Evolutionary conservation across 148 eudicot genomes (phyloP).

Genomic region (Nepenthes mirabilis): DNA sequence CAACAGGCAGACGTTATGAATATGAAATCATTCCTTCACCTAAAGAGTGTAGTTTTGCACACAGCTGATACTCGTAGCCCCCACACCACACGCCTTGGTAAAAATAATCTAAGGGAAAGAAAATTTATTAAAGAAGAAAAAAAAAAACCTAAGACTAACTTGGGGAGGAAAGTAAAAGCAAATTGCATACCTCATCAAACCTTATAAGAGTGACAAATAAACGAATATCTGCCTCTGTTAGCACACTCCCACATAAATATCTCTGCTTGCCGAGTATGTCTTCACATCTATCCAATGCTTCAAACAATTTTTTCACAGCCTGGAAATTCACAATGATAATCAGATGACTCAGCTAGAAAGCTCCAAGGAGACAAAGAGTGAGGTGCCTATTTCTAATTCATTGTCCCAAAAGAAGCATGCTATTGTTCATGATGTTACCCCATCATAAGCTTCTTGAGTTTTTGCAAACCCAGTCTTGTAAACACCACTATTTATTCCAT

Average conservation of each 20-base stretch:
- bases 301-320: constrained; percentile 55
- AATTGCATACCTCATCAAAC: constrained; percentile 72
- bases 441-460: constrained; percentile 70
- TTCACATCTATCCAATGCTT: constrained; percentile 73
- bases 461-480: constrained; percentile 78
- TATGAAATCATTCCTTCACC: too few species aligned
- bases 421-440: constrained; percentile 21
- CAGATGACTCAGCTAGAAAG: background rate
- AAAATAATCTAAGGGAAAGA: too few species aligned
- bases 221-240: constrained; percentile 78
- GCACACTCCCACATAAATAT: constrained; percentile 51
- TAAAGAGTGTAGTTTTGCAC: too few species aligned
- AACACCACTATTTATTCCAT: constrained; percentile 67
- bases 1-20: too few species aligned
- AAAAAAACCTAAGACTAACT: too few species aligned
- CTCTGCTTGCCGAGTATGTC: constrained; percentile 57
- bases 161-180: background rate
- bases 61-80: too few species aligned
- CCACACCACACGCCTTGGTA: too few species aligned
- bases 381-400: background rate
- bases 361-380: background rate
- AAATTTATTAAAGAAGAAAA: too few species aligned
- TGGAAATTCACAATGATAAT: constrained; percentile 7
- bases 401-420: too few species aligned
- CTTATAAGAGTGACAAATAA: constrained; percentile 75